Percentiles rank a stretch among this genome's conserved stretches.
Evolutionary conservation across 108 stramenopile species (phyloP).

Genomic region (Pseudonitzschia multiseries): DNA sequence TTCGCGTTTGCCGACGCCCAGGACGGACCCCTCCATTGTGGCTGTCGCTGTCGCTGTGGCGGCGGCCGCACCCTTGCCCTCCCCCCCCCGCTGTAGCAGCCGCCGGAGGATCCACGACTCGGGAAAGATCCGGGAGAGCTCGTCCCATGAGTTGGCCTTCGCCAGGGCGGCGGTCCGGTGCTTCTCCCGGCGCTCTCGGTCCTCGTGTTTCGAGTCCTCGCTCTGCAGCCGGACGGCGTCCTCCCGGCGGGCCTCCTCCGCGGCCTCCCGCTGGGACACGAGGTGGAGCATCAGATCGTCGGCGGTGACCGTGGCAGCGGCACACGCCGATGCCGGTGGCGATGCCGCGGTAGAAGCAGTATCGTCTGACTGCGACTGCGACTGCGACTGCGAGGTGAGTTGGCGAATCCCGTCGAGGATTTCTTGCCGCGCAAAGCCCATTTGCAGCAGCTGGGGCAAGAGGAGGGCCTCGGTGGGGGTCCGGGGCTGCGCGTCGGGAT

Average conservation of each 20-base stretch:
- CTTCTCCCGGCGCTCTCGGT: conserved; percentile 18
- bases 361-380: too few relatives aligned
- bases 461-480: conserved; percentile 8
- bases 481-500: not conserved
- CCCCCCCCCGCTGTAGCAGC: conserved; percentile 1
- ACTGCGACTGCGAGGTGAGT: not conserved
- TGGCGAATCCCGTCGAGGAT: conserved; percentile 26
- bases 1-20: too few relatives aligned
- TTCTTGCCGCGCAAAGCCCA: conserved; percentile 30
- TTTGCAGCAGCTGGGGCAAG: conserved; percentile 19
- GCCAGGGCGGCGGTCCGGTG: not conserved
- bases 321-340: not conserved
- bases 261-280: conserved; percentile 61
- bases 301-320: not conserved
- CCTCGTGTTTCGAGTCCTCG: conserved; percentile 41
- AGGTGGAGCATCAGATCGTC: conserved; percentile 69
- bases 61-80: too few relatives aligned
- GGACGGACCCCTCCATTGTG: too few relatives aligned
- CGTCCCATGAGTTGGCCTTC: conserved; percentile 5
- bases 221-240: conserved; percentile 55
- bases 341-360: too few relatives aligned
- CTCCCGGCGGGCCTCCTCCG: conserved; percentile 52
- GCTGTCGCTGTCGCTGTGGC: too few relatives aligned
- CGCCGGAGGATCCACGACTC: conserved; percentile 19
- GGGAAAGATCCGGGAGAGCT: conserved; percentile 13